Percentiles rank a stretch among this genome's conserved stretches.
These are phyloP conservation scores for Exophiala aquamarina DNA, from an alignment of 2,329 filamentous ascomycete genomes.

Conservation along the genomic window DNA sequence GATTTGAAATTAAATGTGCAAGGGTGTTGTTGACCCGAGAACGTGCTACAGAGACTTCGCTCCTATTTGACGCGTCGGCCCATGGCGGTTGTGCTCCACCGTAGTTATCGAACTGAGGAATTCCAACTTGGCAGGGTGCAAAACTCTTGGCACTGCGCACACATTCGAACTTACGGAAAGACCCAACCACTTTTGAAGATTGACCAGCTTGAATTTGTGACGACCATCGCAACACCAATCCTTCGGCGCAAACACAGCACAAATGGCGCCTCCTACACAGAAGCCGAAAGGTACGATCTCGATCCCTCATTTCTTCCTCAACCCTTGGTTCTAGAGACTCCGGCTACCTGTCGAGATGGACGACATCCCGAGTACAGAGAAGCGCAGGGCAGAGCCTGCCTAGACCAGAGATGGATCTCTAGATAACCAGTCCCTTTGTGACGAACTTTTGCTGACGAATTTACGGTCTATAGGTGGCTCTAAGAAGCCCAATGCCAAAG, in stretches of 20 bases:
- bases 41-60: no score
- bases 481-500: slow-evolving; percentile 70
- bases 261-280: slow-evolving; percentile 31
- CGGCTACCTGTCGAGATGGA: no score
- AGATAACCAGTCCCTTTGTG: neutral
- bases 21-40: no score
- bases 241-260: slow-evolving; percentile 17
- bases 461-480: slow-evolving; percentile 21
- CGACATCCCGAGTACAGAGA: neutral
- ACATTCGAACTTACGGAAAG: slow-evolving; percentile 2
- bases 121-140: neutral
- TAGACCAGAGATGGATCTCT: neutral
- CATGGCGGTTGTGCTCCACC: no score
- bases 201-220: slow-evolving; percentile 11
- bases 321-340: no score
- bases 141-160: slow-evolving; percentile 3
- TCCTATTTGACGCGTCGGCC: no score
- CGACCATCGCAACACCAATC: slow-evolving; percentile 17
- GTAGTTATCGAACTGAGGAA: no score
- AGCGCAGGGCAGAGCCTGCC: no score
- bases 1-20: neutral
- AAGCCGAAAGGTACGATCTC: slow-evolving; percentile 28
- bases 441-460: slow-evolving; percentile 8
- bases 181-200: slow-evolving; percentile 10
- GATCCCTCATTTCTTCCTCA: neutral